These are phyloP conservation scores for Rugosomyces carneus DNA, from an alignment of 1,284 basidiomycete genomes.

Conservation along the genomic window DNA sequence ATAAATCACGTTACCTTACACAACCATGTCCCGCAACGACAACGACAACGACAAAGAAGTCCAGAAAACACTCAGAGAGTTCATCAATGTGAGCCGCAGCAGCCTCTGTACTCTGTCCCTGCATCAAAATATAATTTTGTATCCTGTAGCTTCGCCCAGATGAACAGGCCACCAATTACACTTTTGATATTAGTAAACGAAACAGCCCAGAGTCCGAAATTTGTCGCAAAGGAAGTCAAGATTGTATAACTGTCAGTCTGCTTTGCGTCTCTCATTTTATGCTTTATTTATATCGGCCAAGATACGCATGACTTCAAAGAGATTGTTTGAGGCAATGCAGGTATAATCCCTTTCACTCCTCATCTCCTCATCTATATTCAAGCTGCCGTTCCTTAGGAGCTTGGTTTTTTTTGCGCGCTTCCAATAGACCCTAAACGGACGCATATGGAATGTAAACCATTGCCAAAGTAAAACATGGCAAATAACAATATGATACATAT, in stretches of 20 bases:
- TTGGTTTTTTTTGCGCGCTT: slow-evolving; percentile 70
- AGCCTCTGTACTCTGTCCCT: too few relatives aligned
- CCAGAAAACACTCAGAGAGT: slow-evolving; percentile 25
- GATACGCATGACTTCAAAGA: slow-evolving; percentile 64
- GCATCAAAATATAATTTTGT: not conserved
- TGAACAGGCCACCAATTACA: slow-evolving; percentile 47
- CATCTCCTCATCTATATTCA: slow-evolving; percentile 12
- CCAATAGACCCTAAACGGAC: slow-evolving; percentile 69
- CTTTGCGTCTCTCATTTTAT: slow-evolving; percentile 7
- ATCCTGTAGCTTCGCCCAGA: slow-evolving; percentile 43
- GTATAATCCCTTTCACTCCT: slow-evolving; percentile 24
- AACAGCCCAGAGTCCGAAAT: slow-evolving; percentile 56
- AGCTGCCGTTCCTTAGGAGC: slow-evolving; percentile 30
- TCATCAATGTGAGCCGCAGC: slow-evolving; percentile 30
- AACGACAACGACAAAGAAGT: slow-evolving; percentile 4
- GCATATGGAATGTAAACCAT: slow-evolving; percentile 68
- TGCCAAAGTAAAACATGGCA: slow-evolving; percentile 37
- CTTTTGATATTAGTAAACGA: slow-evolving; percentile 56
- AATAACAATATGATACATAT: not conserved
- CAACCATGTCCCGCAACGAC: slow-evolving; percentile 9
- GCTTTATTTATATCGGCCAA: slow-evolving; percentile 21
- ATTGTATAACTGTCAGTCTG: slow-evolving; percentile 63
- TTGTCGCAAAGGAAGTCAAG: slow-evolving; percentile 47
- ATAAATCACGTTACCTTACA: not conserved
- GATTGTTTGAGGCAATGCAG: slow-evolving; percentile 76